A percentile compares a stretch with the other conserved stretches of the same genome.
phyloP scores from a whole-genome alignment of 441 rosid genomes.

The Rhodomyrtus psidioides region DNA sequence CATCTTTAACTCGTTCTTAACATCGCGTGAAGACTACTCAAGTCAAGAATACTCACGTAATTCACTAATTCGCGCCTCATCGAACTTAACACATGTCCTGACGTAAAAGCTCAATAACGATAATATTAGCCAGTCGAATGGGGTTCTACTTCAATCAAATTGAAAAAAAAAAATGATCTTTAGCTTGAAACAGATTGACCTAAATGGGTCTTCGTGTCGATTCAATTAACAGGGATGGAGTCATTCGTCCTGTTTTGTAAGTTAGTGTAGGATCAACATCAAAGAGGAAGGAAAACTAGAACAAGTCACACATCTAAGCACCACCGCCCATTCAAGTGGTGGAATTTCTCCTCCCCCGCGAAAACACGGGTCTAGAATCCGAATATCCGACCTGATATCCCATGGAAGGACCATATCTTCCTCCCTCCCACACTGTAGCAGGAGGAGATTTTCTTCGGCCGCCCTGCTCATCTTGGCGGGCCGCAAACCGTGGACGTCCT shows the following conservation, averaged over 20 bases:
- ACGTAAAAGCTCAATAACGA: not conserved
- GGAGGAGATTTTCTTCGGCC: not conserved
- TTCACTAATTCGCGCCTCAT: fast-evolving
- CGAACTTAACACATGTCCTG: not conserved
- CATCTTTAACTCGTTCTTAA: not conserved
- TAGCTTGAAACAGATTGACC: not conserved
- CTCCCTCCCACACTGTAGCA: not conserved
- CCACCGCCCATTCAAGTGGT: too few relatives aligned
- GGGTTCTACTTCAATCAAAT: not conserved
- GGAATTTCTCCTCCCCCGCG: too few relatives aligned
- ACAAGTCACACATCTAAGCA: not conserved
- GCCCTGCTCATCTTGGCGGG: not conserved
- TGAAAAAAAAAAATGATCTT: not conserved
- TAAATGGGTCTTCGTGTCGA: not conserved
- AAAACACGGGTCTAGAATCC: not conserved
- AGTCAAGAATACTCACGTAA: not conserved
- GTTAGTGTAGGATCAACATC: not conserved
- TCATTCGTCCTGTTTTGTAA: not conserved
- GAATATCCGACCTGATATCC: not conserved
- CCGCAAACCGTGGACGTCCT: not conserved
- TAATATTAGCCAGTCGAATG: fast-evolving
- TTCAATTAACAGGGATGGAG: not conserved
- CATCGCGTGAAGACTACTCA: not conserved
- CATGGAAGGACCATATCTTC: not conserved
- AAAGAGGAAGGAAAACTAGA: not conserved